Evolutionary conservation across 1,284 basidiomycete genomes (phyloP).

Genomic region (Phellinidium pouzarii): DNA sequence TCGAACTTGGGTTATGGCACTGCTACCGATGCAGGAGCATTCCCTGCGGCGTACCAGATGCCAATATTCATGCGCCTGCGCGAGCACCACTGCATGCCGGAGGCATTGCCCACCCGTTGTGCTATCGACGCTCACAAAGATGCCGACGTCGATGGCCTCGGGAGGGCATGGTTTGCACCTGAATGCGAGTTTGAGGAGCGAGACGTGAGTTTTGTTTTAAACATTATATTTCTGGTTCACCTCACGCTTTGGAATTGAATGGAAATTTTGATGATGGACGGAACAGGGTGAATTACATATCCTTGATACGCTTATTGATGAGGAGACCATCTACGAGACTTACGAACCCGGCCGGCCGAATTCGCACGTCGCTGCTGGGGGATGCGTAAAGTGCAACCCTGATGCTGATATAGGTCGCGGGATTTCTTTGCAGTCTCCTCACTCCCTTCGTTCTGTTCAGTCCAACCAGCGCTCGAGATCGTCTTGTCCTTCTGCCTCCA

Average conservation of each 20-base stretch:
- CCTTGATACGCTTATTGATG: not conserved
- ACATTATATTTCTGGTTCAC: no score
- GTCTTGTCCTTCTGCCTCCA: not conserved
- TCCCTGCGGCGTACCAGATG: not conserved
- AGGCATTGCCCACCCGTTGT: not conserved
- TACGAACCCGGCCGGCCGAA: conserved; percentile 4
- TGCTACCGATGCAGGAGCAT: not conserved
- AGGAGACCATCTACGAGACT: conserved; percentile 1
- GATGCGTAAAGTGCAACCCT: not conserved
- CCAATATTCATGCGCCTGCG: conserved; percentile 10
- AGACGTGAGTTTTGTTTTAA: conserved; percentile 4
- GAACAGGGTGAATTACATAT: not conserved
- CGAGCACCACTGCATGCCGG: conserved; percentile 8
- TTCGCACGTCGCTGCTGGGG: conserved; percentile 1
- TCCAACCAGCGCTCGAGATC: not conserved
- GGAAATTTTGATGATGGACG: not conserved
- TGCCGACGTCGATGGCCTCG: not conserved
- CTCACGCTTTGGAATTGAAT: not conserved
- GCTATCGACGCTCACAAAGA: not conserved
- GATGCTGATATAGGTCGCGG: not conserved
- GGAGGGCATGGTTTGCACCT: conserved; percentile 6
- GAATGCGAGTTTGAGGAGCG: not conserved
- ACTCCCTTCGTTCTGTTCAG: not conserved
- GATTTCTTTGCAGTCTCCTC: no score
- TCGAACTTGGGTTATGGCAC: not conserved